These are phyloP conservation scores for Martiniozyma asiatica DNA, from an alignment of 1,139 yeast genomes.

Conservation along the genomic window DNA sequence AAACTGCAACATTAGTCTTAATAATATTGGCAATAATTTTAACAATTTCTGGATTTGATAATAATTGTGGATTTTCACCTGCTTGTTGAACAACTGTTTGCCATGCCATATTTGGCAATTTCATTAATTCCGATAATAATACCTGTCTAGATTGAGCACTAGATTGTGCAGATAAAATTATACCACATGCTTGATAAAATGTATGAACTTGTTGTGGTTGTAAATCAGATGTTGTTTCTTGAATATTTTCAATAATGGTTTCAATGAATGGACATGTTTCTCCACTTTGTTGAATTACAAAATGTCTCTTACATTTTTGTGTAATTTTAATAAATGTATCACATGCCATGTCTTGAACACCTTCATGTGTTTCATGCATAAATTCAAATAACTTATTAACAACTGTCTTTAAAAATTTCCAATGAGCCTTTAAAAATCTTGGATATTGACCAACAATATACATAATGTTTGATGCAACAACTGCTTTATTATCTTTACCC, in stretches of 20 bases:
- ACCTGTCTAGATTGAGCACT: conserved; percentile 54
- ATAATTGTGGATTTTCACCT: conserved; percentile 74
- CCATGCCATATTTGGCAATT: conserved; percentile 92
- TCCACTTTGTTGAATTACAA: conserved; percentile 75
- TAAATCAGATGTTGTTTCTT: conserved; percentile 77
- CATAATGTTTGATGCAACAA: conserved; percentile 97
- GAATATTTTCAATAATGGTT: conserved; percentile 76
- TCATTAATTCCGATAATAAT: conserved; percentile 70
- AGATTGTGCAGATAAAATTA: conserved; percentile 78
- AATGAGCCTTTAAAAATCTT: conserved; percentile 90
- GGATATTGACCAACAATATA: conserved; percentile 99
- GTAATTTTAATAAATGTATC: conserved; percentile 96
- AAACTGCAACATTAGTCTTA: conserved; percentile 89
- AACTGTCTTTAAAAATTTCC: conserved; percentile 94
- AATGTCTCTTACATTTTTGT: conserved; percentile 87
- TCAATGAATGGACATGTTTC: conserved; percentile 90
- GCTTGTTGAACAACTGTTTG: conserved; percentile 77
- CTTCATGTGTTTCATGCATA: conserved; percentile 99
- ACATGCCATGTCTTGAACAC: conserved; percentile 99
- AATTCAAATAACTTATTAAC: conserved; percentile 91
- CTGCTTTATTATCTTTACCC: conserved; percentile 97
- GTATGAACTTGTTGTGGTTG: conserved; percentile 98
- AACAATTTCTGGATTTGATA: conserved; percentile 77
- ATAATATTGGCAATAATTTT: conserved; percentile 87
- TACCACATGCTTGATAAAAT: conserved; percentile 95